These are phyloP conservation scores for Coniella lustricola DNA, from an alignment of 2,329 filamentous ascomycete species.

Conservation along the genomic window DNA sequence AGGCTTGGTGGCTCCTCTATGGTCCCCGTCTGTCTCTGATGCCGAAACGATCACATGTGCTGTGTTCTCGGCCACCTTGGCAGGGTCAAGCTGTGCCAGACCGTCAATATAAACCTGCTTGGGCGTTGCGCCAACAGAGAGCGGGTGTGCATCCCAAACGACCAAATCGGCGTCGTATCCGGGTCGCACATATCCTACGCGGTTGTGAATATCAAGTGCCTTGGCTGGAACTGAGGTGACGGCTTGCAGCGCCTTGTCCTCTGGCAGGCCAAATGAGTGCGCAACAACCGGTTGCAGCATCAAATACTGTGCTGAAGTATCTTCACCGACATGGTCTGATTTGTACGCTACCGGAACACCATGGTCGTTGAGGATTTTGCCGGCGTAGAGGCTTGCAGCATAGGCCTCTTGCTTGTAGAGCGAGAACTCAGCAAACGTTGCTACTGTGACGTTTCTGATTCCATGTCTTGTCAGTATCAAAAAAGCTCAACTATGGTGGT, in stretches of 20 bases:
- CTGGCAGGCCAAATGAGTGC: conserved; percentile 34
- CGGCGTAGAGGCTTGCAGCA: conserved; percentile 31
- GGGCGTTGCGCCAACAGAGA: conserved; percentile 37
- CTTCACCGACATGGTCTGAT: conserved; percentile 29
- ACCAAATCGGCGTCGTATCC: conserved; percentile 45
- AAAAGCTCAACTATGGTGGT: neutral
- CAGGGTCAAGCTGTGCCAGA: conserved; percentile 27
- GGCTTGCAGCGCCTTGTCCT: conserved; percentile 33
- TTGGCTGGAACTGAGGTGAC: conserved; percentile 40
- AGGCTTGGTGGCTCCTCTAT: conserved; percentile 14
- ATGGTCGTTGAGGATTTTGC: conserved; percentile 32
- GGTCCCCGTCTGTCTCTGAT: neutral
- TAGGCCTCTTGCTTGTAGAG: conserved; percentile 38
- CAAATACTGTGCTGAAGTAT: conserved; percentile 34
- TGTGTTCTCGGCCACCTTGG: conserved; percentile 24
- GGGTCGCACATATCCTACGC: conserved; percentile 35
- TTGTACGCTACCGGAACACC: conserved; percentile 36
- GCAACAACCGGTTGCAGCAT: conserved; percentile 34
- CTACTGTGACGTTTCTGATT: conserved; percentile 33
- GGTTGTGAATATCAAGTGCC: conserved; percentile 34
- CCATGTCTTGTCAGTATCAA: neutral
- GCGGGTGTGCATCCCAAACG: conserved; percentile 41
- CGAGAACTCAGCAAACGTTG: conserved; percentile 34
- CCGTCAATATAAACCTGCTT: conserved; percentile 43
- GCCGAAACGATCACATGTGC: conserved; percentile 3